Percentiles rank a stretch among this genome's conserved stretches.
Evolutionary conservation across 2,329 filamentous ascomycete species (phyloP).

Genomic region (Fusarium annulatum): DNA sequence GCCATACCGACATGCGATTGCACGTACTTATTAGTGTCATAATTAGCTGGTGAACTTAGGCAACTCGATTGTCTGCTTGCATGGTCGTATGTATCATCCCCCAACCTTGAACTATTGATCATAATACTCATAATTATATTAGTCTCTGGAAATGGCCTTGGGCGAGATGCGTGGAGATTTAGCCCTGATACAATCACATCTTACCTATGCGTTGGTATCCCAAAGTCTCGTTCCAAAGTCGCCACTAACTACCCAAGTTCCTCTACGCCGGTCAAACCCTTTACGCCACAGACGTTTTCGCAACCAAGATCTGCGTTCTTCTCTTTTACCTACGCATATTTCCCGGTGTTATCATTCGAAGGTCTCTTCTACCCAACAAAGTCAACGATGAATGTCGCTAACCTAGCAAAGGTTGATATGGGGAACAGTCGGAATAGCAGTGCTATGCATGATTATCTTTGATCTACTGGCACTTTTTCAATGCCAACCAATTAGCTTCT

Average conservation of each 20-base stretch:
- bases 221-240: no score
- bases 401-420: constrained; percentile 7
- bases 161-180: constrained; percentile 14
- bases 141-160: constrained; percentile 16
- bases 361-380: neutral
- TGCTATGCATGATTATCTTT: constrained; percentile 2
- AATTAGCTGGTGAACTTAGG: neutral
- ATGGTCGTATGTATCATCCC: neutral
- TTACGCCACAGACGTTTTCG: constrained; percentile 19
- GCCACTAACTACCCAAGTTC: neutral
- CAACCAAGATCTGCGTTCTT: constrained; percentile 17
- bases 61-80: neutral
- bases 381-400: neutral
- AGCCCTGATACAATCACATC: constrained; percentile 1
- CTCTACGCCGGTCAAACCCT: constrained; percentile 19
- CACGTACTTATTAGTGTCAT: neutral
- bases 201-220: neutral
- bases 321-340: constrained; percentile 34
- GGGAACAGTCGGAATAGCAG: neutral
- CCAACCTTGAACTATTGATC: rapidly evolving
- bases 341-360: neutral
- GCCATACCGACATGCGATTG: rapidly evolving
- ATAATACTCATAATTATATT: neutral
- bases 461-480: neutral
- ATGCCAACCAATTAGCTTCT: constrained; percentile 15